phyloP scores from a whole-genome alignment of 1,139 yeast species.

The Debaryomyces sp. region DNA sequence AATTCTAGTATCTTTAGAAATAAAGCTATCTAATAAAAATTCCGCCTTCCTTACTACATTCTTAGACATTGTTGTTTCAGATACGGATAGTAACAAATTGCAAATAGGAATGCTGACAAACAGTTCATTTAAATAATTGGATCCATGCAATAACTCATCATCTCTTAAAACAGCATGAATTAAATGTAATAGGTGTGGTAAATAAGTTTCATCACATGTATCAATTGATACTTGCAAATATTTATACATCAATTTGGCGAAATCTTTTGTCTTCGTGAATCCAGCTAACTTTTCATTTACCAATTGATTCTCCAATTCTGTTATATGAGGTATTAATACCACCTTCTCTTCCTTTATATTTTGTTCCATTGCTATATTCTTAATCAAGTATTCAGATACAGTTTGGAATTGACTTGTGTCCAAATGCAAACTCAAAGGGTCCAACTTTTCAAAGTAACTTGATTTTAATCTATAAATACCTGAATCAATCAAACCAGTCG shows the following conservation, averaged over 20 bases:
- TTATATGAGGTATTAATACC: conserved; percentile 37
- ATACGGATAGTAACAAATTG: conserved; percentile 53
- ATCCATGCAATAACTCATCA: conserved; percentile 47
- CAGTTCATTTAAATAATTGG: conserved; percentile 39
- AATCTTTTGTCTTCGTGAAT: conserved; percentile 53
- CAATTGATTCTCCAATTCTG: conserved; percentile 39
- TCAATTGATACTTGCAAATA: conserved; percentile 55
- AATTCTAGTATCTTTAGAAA: conserved; percentile 50
- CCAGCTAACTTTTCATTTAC: conserved; percentile 45
- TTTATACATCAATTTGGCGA: conserved; percentile 61
- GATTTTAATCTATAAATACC: conserved; percentile 51
- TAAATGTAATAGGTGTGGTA: conserved; percentile 65
- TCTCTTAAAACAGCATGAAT: conserved; percentile 66
- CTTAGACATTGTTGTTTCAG: conserved; percentile 54
- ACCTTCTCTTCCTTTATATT: conserved; percentile 44
- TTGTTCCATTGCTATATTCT: conserved; percentile 26
- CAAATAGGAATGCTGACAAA: conserved; percentile 59
- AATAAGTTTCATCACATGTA: conserved; percentile 52
- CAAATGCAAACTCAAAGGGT: conserved; percentile 40
- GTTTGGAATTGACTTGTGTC: conserved; percentile 38
- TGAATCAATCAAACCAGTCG: conserved; percentile 40
- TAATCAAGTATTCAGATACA: conserved; percentile 34
- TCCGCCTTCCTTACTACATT: conserved; percentile 57
- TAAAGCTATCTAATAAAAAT: conserved; percentile 50
- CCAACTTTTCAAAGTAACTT: conserved; percentile 35